Evolutionary conservation across 129 eudicot species (phyloP), one percentile per base, ranked within the genome.

Genomic region (Calendula officinalis): DNA sequence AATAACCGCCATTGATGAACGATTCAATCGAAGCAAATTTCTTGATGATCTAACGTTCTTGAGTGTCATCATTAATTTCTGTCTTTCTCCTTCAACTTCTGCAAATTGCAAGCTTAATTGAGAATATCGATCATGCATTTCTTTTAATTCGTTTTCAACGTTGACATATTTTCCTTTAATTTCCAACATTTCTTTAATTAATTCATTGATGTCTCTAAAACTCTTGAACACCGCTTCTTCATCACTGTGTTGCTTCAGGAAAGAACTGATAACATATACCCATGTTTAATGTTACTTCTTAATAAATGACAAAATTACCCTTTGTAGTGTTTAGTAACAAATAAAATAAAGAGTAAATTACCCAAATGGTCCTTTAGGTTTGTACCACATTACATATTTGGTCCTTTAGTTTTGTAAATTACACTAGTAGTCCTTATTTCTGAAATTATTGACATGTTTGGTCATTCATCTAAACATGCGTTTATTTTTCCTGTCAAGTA

Each of bases 61-160:
- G 2, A 92, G 89, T 2, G 89, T 85, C 98, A 92, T 92, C 75
- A 66, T 69, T 60, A 92, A 76, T 74, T 94, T 85, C 69, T 94
- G 95, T 78, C 99, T 80, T 62, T 94, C 99, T 7, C 99, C 99
- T 88, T 94, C 99, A 2, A 94, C 99, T 69, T 94, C 99, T 5
- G 99, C 99, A 73, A 88, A 86, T 47, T 86, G 95, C 66, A 94
- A 83, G 81, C 99, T 94, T 44, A 94, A 83, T 36, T 81, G 83
- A 68, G 99, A 94, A 76, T 94, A 94, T n/a, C 97, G 79, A 27
- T 88, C 87, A 60, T 88, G 99, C 99, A 94, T 94, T 27, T 88
- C 96, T 48, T 74, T 81, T 17, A 94, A 77, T 75, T 88, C 96
- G 9, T 64, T 76, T 75, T 94, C 99, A 27, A 83, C 72, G 6